Conservation (phyloP, 2,329 filamentous ascomycete genomes). For the Ophiognomonia clavigignenti-juglandacearum region DNA sequence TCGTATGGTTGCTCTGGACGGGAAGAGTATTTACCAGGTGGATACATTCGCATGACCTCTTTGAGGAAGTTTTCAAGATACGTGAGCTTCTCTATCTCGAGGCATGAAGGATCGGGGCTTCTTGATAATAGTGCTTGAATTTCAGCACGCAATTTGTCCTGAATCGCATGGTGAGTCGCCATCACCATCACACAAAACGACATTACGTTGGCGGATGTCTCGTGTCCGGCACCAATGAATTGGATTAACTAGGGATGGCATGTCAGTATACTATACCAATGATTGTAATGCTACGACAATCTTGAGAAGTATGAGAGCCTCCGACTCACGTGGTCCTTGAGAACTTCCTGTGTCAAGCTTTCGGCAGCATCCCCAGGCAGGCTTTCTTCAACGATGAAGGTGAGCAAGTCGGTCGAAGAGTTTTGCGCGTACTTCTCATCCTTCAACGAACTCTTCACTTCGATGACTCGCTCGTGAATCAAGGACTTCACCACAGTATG, state of each 20-base stretch:
- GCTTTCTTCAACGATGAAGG: slow-evolving; percentile 24
- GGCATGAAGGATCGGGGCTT: slow-evolving; percentile 19
- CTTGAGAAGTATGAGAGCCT: too few relatives aligned
- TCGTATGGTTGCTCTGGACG: too few relatives aligned
- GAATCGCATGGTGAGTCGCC: slow-evolving; percentile 26
- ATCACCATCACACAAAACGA: slow-evolving; percentile 29
- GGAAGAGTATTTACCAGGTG: slow-evolving; percentile 23
- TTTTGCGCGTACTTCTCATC: slow-evolving; percentile 15
- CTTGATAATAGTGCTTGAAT: too few relatives aligned
- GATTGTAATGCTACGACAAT: too few relatives aligned
- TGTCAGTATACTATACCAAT: too few relatives aligned
- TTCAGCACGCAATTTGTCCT: slow-evolving; percentile 26
- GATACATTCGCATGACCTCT: slow-evolving; percentile 29
- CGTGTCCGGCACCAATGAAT: slow-evolving; percentile 27
- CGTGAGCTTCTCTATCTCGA: slow-evolving; percentile 23
- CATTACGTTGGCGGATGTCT: slow-evolving; percentile 28
- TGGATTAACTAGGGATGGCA: slow-evolving; percentile 22
- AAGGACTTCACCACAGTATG: slow-evolving; percentile 31
- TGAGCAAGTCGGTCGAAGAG: slow-evolving; percentile 21
- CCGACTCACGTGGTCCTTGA: too few relatives aligned
- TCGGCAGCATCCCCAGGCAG: slow-evolving; percentile 11
- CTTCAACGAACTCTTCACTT: slow-evolving; percentile 19
- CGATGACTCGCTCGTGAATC: slow-evolving; percentile 25
- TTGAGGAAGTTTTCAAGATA: slow-evolving; percentile 31
- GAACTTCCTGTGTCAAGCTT: slow-evolving; percentile 18